These are phyloP conservation scores for Trichoderma sp. DNA, from an alignment of 2,329 filamentous ascomycete genomes.

Conservation along the genomic window DNA sequence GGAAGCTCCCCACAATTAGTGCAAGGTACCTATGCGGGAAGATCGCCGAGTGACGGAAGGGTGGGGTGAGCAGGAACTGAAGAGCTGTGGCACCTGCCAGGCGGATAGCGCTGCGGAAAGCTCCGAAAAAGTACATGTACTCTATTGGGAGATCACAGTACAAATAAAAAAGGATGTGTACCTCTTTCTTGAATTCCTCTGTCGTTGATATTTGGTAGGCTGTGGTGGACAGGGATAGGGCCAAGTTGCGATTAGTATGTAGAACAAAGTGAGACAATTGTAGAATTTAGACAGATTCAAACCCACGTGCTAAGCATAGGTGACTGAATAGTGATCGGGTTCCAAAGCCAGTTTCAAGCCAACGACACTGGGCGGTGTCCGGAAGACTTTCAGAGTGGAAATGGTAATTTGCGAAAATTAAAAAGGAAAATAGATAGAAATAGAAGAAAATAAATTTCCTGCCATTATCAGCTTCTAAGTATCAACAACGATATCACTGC, in stretches of 20 bases:
- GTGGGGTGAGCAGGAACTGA: slow-evolving; percentile 7
- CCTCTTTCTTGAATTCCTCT: background rate
- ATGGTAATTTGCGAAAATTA: too few relatives aligned
- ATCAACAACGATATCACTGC: background rate
- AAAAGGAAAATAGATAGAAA: background rate
- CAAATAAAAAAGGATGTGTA: background rate
- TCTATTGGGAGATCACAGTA: background rate
- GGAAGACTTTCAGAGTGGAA: background rate
- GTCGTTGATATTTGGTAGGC: background rate
- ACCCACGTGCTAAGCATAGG: background rate
- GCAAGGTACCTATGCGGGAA: slow-evolving; percentile 5
- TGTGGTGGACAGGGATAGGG: background rate
- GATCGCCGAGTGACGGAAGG: slow-evolving; percentile 17
- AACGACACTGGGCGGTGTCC: background rate
- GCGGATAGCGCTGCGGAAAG: background rate
- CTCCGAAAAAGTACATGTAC: background rate
- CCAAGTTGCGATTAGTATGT: background rate
- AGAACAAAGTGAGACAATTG: background rate
- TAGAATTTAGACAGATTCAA: background rate
- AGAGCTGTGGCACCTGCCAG: slow-evolving; percentile 20
- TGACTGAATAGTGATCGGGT: background rate
- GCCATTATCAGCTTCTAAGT: too few relatives aligned
- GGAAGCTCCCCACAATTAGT: slow-evolving; percentile 1
- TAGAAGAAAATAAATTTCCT: too few relatives aligned
- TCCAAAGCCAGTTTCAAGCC: background rate